phyloP scores from a whole-genome alignment of 768 basidiomycete genomes.

The Mycena epipterygia region DNA sequence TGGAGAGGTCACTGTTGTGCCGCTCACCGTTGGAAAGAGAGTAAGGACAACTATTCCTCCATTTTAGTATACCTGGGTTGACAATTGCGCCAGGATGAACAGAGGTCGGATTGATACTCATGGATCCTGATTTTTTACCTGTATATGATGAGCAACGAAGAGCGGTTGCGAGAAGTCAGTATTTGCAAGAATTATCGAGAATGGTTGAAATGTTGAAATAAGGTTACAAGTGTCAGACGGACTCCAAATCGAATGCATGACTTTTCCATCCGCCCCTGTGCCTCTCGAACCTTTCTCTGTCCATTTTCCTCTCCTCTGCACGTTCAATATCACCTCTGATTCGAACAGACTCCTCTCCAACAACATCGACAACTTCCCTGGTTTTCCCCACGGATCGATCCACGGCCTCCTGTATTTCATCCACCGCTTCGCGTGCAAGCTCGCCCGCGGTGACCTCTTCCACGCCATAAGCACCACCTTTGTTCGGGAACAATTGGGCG shows the following conservation, averaged over 20 bases:
- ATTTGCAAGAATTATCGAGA: no score
- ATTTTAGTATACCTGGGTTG: no score
- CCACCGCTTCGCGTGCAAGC: constrained; percentile 36
- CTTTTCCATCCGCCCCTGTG: constrained; percentile 49
- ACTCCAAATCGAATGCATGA: constrained; percentile 48
- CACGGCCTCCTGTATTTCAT: constrained; percentile 31
- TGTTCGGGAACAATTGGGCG: constrained; percentile 51
- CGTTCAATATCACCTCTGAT: constrained; percentile 38
- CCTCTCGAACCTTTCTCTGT: constrained; percentile 40
- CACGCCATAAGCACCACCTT: constrained; percentile 46
- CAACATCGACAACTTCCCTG: constrained; percentile 35
- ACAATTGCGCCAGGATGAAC: no score
- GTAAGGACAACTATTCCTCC: neutral
- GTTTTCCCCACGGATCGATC: constrained; percentile 36
- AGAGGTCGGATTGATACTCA: no score
- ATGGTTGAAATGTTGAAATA: neutral
- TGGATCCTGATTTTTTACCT: no score
- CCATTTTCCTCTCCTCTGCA: constrained; percentile 43
- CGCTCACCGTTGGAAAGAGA: constrained; percentile 29
- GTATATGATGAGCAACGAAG: no score
- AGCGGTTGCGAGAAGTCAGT: no score
- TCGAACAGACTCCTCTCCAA: constrained; percentile 33
- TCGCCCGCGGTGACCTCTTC: constrained; percentile 40
- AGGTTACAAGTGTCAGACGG: neutral
- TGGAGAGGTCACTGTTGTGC: constrained; percentile 66